Base-by-base conservation (phyloP, 768 basidiomycete species). In the Russula vinacea region DNA sequence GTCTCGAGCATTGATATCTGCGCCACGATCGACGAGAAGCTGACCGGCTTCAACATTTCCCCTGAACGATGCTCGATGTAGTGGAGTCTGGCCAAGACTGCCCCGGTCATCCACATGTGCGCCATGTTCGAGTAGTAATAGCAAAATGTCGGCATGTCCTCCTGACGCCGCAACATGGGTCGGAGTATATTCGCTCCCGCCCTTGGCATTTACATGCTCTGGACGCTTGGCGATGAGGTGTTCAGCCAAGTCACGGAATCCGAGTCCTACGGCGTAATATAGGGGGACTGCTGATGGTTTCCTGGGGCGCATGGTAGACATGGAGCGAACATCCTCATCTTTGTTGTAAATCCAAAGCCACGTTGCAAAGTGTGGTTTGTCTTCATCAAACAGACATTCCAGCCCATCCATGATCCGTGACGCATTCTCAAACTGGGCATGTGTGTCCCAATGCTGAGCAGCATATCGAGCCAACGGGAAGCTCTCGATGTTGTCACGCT, bases 401-500 rank as follows among this genome's bases (percentile, higher is more conserved):
- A 56, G 42, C 24, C 26, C 55, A 6, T 26, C 24, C 40, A 42
- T 56, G 55, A 56, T 42, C 3, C 4, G 17, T 56, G 55, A 29
- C 16, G 40, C 55, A 29, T 42, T 42, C 39, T 39, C 39, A 2
- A 42, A 40, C 26, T 9, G 55, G 0, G 55, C 24, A 39, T 56
- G 55, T 3, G 26, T 16, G 16, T 11, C 14, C 55, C 55, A 56
- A 10, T 19, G 7, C 4, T 2, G 9, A 11, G 55, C 40, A 29
- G 40, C 56, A 6, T 56, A 56, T 32, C 1, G 26, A 26, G 56
- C 56, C 7, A 56, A 29, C 10, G 56, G 40, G 56, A 56, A 56
- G 56, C 9, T 32, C 26, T 32, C 2, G 19, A 56, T 56, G 24
- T 4, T 44, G 11, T 32, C 19, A 9, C 5, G 17, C 10, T 56